Conservation (phyloP, 208 protist species). For the Polymyxa betae region DNA sequence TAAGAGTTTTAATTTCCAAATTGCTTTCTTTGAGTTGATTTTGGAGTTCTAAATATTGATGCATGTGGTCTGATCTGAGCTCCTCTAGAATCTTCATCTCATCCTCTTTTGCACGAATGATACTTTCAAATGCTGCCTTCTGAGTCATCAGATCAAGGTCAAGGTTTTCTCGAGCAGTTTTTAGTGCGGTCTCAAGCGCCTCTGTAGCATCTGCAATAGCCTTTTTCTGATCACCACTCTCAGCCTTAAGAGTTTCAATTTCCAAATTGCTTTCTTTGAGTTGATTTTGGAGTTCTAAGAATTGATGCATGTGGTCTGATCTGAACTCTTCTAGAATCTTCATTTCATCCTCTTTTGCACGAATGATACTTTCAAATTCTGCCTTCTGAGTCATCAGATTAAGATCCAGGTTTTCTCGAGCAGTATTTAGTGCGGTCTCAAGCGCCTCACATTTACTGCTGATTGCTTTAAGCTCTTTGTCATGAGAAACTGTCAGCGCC, state of each 20-base stretch:
- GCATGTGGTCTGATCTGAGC: too few species aligned
- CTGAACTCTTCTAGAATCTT: background rate
- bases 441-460: background rate
- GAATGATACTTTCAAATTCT: background rate
- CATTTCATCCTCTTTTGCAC: constrained; percentile 11
- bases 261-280: too few species aligned
- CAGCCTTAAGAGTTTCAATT: too few species aligned
- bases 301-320: background rate
- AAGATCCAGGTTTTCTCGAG: background rate
- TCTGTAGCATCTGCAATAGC: too few species aligned
- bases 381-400: background rate
- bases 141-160: background rate
- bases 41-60: too few species aligned
- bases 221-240: too few species aligned
- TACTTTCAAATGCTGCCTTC: background rate
- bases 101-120: background rate
- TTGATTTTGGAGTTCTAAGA: background rate
- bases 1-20: too few species aligned
- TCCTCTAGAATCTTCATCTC: too few species aligned
- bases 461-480: constrained; percentile 42
- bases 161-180: too few species aligned
- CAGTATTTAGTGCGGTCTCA: background rate
- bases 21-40: too few species aligned
- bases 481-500: background rate
- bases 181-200: too few species aligned